Percentiles rank a stretch among this genome's conserved stretches.
These are phyloP conservation scores for Lycium ferocissimum DNA, from an alignment of 257 asterid genomes.

Conservation along the genomic window DNA sequence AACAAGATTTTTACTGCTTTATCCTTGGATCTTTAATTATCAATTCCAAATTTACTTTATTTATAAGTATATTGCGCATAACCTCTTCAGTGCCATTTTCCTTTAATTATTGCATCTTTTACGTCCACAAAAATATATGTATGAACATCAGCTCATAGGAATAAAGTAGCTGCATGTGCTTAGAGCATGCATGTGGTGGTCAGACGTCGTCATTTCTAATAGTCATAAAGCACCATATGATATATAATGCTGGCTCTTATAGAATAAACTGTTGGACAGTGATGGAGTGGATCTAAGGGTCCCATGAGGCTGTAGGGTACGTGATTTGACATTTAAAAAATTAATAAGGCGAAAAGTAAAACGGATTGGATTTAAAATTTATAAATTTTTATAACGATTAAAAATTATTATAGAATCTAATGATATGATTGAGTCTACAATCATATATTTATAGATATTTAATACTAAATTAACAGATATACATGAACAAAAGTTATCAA, in stretches of 20 bases:
- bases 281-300: background rate
- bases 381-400: too few relatives aligned
- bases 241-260: background rate
- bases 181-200: background rate
- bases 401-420: too few relatives aligned
- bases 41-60: background rate
- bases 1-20: background rate
- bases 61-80: background rate
- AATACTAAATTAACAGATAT: too few relatives aligned
- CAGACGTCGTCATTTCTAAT: background rate
- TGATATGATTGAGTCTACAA: too few relatives aligned
- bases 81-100: background rate
- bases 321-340: background rate
- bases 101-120: background rate
- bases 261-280: background rate
- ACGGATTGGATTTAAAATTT: too few relatives aligned
- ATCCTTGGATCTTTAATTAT: background rate
- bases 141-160: background rate
- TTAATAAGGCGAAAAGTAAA: background rate
- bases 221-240: background rate
- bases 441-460: too few relatives aligned
- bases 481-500: too few relatives aligned
- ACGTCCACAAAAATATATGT: background rate
- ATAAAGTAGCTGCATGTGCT: constrained; percentile 20
- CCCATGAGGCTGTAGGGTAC: constrained; percentile 7